Conservation (phyloP, 2,329 filamentous ascomycete genomes). For the Scleromitrula shiraiana region DNA sequence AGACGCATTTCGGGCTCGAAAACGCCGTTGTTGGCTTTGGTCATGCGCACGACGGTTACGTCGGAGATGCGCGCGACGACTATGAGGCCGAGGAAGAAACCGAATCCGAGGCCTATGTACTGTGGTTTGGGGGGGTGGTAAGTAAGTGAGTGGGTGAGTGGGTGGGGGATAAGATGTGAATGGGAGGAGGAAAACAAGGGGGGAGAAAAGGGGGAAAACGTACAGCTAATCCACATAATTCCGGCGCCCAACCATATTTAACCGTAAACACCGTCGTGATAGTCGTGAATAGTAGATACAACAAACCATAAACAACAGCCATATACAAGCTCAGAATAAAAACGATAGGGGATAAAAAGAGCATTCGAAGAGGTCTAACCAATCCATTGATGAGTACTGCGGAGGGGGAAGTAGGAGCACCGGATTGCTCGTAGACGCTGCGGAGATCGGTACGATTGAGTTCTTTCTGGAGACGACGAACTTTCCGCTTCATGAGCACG, state of each 20-base stretch:
- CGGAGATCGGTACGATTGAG: conserved; percentile 36
- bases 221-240: conserved; percentile 34
- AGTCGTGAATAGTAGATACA: conserved; percentile 43
- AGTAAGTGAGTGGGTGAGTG: neutral
- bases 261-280: conserved; percentile 39
- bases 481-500: conserved; percentile 44
- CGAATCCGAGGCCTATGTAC: conserved; percentile 38
- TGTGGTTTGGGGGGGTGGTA: neutral
- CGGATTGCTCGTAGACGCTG: conserved; percentile 36
- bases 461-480: conserved; percentile 36
- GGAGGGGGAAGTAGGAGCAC: conserved; percentile 20
- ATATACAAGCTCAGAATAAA: conserved; percentile 42
- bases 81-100: conserved; percentile 33
- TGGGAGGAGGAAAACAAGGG: neutral
- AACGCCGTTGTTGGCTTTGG: conserved; percentile 33
- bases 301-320: conserved; percentile 43
- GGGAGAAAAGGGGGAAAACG: neutral
- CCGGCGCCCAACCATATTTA: conserved; percentile 35
- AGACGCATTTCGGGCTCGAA: conserved; percentile 28
- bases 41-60: conserved; percentile 38
- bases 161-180: too few relatives aligned
- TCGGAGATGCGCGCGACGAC: conserved; percentile 39
- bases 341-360: conserved; percentile 32
- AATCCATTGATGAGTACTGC: conserved; percentile 34
- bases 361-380: conserved; percentile 41